These are phyloP conservation scores for Penicillium goetzii DNA, from an alignment of 495 filamentous ascomycete species.

Conservation along the genomic window DNA sequence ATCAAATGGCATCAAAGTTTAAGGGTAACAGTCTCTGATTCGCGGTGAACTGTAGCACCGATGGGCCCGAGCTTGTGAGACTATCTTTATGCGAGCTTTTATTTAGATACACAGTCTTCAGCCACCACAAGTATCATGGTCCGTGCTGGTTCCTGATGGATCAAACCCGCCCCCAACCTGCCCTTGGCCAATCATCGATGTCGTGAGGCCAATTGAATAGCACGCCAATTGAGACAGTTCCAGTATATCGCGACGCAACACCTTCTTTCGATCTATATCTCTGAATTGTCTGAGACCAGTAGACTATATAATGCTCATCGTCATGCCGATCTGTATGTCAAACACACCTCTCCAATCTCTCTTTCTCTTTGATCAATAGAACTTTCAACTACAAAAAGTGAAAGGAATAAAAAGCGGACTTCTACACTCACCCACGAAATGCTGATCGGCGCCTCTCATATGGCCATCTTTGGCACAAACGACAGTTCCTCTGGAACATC, in stretches of 20 bases:
- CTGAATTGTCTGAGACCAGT: neutral
- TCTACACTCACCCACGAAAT: neutral
- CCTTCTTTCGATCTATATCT: neutral
- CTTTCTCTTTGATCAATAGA: neutral
- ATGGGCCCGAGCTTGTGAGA: neutral
- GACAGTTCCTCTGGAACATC: neutral
- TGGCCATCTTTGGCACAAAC: neutral
- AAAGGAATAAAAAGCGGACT: neutral
- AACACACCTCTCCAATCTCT: neutral
- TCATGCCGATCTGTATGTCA: neutral
- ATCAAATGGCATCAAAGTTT: neutral
- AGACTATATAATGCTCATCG: neutral
- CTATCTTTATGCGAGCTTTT: neutral
- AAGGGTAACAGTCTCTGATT: neutral
- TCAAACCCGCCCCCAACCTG: neutral
- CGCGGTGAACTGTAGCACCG: no score
- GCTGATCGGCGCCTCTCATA: constrained; percentile 1
- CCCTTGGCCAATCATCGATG: neutral
- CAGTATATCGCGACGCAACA: neutral
- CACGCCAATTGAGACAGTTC: neutral
- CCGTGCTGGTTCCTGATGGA: neutral
- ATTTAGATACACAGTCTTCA: neutral
- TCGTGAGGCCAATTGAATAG: neutral
- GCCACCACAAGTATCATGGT: neutral
- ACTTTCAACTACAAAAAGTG: neutral